Evolutionary conservation across 164 flowering plant genomes (phyloP), one percentile per base, ranked within the genome.

Genomic region (Stephania japonica): DNA sequence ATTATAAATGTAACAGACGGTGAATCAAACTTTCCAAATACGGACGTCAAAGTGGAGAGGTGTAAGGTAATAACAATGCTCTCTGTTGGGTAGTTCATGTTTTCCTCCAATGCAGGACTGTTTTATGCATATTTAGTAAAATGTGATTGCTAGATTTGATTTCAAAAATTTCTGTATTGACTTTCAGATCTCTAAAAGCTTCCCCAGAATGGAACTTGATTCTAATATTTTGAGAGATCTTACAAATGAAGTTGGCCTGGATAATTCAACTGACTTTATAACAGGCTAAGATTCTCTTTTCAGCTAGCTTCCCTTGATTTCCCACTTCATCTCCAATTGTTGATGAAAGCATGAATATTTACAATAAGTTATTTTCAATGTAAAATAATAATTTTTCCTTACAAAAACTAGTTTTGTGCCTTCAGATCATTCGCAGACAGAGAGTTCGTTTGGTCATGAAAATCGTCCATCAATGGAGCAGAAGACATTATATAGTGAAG

Each of bases 401-500:
- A 72, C 75, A 67, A 44, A 7, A 71, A 67, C 77, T 66, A 76
- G 68, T 74, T 41, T 50, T 12, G 19, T 50, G 41, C 65, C 13
- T 64, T 70, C 78, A 65, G 75, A 70, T 69, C 66, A 75, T 64
- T 75, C 80, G 68, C 78, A 70, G 69, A 38, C 76, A 25, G 67
- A 53, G 18, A 19, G n/a, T 21, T 42, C 69, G 69, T 47, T 77
- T 56, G 78, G 61, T 5, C 70, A 67, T 65, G 77, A 70, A 47
- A 47, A 44, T 25, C 72, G 73, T 53, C 73, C 73, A 19, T 41
- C 70, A 44, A 44, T 49, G 56, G 70, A 70, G 76, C 49, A 7
- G 63, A 71, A 67, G 19, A 66, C 66, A 59, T 24, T 50, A 53
- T 49, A 16, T 10, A 25, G 11, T 63, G 78, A 81, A 71, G 76